Evolutionary conservation across 2,329 filamentous ascomycete species (phyloP), one percentile per base, ranked within the genome.

Genomic region (Phoma sp.): DNA sequence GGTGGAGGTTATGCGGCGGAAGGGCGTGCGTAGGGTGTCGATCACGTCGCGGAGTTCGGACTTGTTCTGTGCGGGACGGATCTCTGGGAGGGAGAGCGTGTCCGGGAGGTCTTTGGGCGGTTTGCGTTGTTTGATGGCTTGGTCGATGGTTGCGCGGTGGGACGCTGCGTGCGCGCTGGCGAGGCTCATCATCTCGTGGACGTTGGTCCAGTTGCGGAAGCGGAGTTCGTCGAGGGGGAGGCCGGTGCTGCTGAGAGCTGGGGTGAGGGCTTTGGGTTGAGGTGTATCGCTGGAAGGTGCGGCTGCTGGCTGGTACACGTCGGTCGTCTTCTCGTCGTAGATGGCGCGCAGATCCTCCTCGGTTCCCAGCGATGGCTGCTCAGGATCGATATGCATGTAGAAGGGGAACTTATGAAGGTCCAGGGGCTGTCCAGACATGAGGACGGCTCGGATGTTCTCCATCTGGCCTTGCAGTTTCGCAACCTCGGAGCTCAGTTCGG

Each of bases 191-290:
- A 83, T 67, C 44, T 79, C 74, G 47, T 80, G 78, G 41, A 83
- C 70, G 7, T 68, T 68, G 42, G 75, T 70, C 81, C 81, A 83
- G 53, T 81, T 81, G 54, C 76, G 72, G 64, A 79, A 83, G 33
- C 81, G 76, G 11, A 82, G 66, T 22, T 77, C 71, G 35, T 75
- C 75, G 11, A 81, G 63, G 0, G 77, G 70, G 27, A 80, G 72
- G 11, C 77, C 76, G 1, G 76, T 77, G 2, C 70, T 37, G 35
- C 67, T 72, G n/a, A 68, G 38, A 8, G 58, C 52, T 18, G 57
- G 40, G 9, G 42, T n/a, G 6, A 14, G 43, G 7, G 36, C 14
- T 11, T 52, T 13, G 56, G 47, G 18, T 52, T 51, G 11, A 33
- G 32, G 13, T 33, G 10, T 11, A 33, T 61, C 49, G 24, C 43